Evolutionary conservation across 2,329 filamentous ascomycete species (phyloP).

Genomic region (Cladosporium halotolerans): DNA sequence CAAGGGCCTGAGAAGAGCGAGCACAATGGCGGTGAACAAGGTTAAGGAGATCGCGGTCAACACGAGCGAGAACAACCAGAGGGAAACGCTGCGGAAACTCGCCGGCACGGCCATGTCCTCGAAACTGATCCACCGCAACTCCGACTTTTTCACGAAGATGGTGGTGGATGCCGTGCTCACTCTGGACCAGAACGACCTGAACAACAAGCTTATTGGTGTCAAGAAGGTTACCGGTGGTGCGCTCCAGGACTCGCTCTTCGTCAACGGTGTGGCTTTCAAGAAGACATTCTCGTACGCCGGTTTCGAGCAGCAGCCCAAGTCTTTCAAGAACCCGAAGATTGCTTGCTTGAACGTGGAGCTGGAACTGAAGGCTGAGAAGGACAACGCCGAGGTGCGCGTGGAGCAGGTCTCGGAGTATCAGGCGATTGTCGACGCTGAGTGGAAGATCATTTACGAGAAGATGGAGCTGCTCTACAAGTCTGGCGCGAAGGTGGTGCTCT

Average conservation of each 20-base stretch:
- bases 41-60: slow-evolving; percentile 94
- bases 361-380: slow-evolving; percentile 97
- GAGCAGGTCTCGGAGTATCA: slow-evolving; percentile 99
- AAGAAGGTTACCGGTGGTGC: slow-evolving; percentile 98
- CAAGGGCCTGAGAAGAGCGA: slow-evolving; percentile 86
- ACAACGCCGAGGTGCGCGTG: slow-evolving; percentile 96
- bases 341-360: slow-evolving; percentile 96
- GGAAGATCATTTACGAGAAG: slow-evolving; percentile 99
- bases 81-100: slow-evolving; percentile 82
- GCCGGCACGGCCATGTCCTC: slow-evolving; percentile 97
- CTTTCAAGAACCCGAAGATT: slow-evolving; percentile 89
- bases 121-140: slow-evolving; percentile 97
- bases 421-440: slow-evolving; percentile 97
- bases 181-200: slow-evolving; percentile 91
- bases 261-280: slow-evolving; percentile 98
- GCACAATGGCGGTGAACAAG: slow-evolving; percentile 91
- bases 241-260: slow-evolving; percentile 90
- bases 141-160: slow-evolving; percentile 98
- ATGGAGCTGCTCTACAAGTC: slow-evolving; percentile 91
- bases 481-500: slow-evolving; percentile 93
- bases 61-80: slow-evolving; percentile 73
- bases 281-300: slow-evolving; percentile 99
- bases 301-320: slow-evolving; percentile 98
- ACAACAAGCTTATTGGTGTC: slow-evolving; percentile 95
- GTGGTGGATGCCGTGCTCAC: slow-evolving; percentile 94